A percentile compares a stretch with the other conserved stretches of the same genome.
phyloP scores from a whole-genome alignment of 169 alveolate genomes.

The Theileria annulata region DNA sequence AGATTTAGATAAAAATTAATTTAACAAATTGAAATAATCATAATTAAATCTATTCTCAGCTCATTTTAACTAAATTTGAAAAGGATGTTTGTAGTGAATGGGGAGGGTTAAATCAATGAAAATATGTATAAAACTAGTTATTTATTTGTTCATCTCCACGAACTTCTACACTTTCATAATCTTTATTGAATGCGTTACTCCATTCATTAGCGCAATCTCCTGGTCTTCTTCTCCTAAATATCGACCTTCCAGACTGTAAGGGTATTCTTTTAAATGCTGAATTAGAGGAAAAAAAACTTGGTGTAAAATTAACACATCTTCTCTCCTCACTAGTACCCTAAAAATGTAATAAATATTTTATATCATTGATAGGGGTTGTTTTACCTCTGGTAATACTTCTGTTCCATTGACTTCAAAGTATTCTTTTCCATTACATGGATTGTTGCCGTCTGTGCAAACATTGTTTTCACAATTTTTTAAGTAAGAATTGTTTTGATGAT shows the following conservation, averaged over 20 bases:
- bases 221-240: slow-evolving; percentile 71
- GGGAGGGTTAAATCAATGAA: background rate
- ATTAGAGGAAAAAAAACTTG: slow-evolving; percentile 59
- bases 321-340: background rate
- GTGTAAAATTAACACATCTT: slow-evolving; percentile 2
- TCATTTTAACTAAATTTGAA: background rate
- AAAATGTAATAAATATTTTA: background rate
- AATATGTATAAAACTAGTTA: slow-evolving; percentile 15
- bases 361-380: background rate
- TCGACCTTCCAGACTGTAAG: slow-evolving; percentile 38
- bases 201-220: slow-evolving; percentile 82
- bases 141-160: background rate
- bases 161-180: slow-evolving; percentile 14
- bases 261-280: slow-evolving; percentile 58
- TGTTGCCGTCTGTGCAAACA: background rate
- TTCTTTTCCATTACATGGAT: background rate
- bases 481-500: background rate
- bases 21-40: background rate
- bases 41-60: slow-evolving; percentile 2
- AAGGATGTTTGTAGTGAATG: background rate
- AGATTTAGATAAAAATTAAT: background rate
- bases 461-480: background rate
- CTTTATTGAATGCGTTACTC: slow-evolving; percentile 80
- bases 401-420: slow-evolving; percentile 11
- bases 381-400: slow-evolving; percentile 9